A percentile compares a stretch with the other conserved stretches of the same genome.
These are phyloP conservation scores for Dissophora ornata DNA, from an alignment of 192 early-diverging fungal species.

Conservation along the genomic window DNA sequence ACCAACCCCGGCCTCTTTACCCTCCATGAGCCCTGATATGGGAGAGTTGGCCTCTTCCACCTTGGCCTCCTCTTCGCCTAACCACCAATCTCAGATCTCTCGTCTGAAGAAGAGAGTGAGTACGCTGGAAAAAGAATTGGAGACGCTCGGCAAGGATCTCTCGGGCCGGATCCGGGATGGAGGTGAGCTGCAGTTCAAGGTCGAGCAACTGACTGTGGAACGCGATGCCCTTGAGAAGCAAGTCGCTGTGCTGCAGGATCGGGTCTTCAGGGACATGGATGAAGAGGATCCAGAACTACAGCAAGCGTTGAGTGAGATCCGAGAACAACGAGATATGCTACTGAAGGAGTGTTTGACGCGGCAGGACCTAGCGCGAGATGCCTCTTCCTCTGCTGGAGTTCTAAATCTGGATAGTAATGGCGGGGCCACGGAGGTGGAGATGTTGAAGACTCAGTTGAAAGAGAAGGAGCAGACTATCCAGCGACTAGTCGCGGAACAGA, in stretches of 20 bases:
- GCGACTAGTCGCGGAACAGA: background rate
- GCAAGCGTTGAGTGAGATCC: background rate
- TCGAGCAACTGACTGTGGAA: conserved; percentile 12
- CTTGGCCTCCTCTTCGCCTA: background rate
- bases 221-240: conserved; percentile 20
- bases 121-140: conserved; percentile 13
- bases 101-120: conserved; percentile 14
- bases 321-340: background rate
- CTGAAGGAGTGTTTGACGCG: conserved; percentile 2
- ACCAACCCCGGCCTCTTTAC: conserved; percentile 13
- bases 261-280: background rate
- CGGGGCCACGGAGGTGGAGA: background rate
- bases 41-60: background rate
- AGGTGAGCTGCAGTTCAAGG: conserved; percentile 9
- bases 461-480: conserved; percentile 13
- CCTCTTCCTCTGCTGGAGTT: background rate
- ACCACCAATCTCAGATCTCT: conserved; percentile 1
- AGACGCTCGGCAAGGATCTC: conserved; percentile 1
- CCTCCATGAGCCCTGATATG: conserved; percentile 11
- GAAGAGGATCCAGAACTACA: background rate
- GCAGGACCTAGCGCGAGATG: background rate
- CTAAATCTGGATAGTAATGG: too few species aligned
- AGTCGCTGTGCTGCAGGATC: background rate
- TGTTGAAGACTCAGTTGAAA: background rate
- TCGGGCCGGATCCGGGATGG: conserved; percentile 1